These are phyloP conservation scores for Penicillium mononematosum DNA, from an alignment of 495 filamentous ascomycete genomes.

Conservation along the genomic window DNA sequence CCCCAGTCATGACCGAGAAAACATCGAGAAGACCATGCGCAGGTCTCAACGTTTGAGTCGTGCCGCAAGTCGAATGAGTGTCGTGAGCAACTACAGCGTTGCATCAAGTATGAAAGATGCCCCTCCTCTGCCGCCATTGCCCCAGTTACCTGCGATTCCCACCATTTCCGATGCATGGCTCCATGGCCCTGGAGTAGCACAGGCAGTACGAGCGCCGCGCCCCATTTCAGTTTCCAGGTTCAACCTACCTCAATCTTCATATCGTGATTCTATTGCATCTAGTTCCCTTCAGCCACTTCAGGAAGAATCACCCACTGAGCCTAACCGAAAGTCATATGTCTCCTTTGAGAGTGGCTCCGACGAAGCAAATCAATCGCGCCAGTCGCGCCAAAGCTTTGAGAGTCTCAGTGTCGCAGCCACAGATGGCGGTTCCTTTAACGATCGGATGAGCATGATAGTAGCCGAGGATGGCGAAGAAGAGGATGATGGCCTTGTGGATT, in stretches of 20 bases:
- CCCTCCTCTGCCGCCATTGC: constrained; percentile 29
- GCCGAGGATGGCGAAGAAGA: constrained; percentile 83
- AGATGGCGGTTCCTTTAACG: constrained; percentile 65
- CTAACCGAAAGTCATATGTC: constrained; percentile 92
- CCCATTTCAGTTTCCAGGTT: constrained; percentile 64
- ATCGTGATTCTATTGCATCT: constrained; percentile 82
- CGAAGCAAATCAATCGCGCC: constrained; percentile 63
- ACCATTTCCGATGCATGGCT: constrained; percentile 94
- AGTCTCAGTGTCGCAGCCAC: constrained; percentile 67
- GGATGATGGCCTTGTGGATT: constrained; percentile 73
- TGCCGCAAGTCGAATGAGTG: constrained; percentile 86
- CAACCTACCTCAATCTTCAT: constrained; percentile 57
- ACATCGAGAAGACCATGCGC: constrained; percentile 90
- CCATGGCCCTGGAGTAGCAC: constrained; percentile 52
- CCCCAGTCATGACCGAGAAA: constrained; percentile 87
- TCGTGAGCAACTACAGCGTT: constrained; percentile 90
- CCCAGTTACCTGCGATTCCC: constrained; percentile 81
- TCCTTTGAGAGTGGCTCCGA: constrained; percentile 88
- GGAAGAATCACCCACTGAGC: constrained; percentile 87
- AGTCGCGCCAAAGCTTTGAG: constrained; percentile 73
- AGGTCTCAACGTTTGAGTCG: constrained; percentile 87
- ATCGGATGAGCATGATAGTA: constrained; percentile 59
- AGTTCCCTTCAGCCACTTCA: constrained; percentile 85
- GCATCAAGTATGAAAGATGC: constrained; percentile 82
- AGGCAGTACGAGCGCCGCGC: constrained; percentile 46